Evolutionary conservation across 768 basidiomycete genomes (phyloP), one percentile per base, ranked within the genome.

Genomic region (Lactarius sanguifluus): DNA sequence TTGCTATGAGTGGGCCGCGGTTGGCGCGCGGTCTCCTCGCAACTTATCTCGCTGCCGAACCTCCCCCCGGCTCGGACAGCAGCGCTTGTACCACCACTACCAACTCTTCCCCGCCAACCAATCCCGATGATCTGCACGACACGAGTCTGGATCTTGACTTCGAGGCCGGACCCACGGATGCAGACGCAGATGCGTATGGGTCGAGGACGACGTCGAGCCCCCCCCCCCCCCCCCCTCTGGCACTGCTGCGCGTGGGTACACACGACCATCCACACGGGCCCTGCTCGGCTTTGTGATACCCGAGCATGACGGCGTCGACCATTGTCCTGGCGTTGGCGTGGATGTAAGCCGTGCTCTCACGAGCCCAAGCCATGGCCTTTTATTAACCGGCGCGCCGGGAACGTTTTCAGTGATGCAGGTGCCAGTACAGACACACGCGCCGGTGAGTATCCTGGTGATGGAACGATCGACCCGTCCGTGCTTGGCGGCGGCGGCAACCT

Each of bases 381-480:
- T 62, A 28, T 56, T 6, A 47, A 50, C 30, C 62, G 65, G 65
- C n/a, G 15, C 5, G 34, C 30, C 15, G 61, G 25, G 10, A 25
- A 41, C 2, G 38, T 62, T 13, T 3, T 55, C 13, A 8, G 61
- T 30, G 28, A 16, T 50, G 12, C 57, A 1, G 47, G 41, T 18
- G 15, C 41, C 18, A 41, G 41, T 54, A 38, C 34, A 7, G 30
- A 25, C 25, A 38, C 25, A 38, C 47, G 10, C 5, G 16, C 20
- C n/a, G 34, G 40, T 1, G 66, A 67, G 34, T 57, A 63, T 12
- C 28, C 32, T 9, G 69, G 69, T 1, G 60, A 68, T 4, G 66
- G 66, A 8, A 70, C 69, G 36, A 70, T 70, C 25, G 69, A 70
- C 43, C 67, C 69, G 1, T 61, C 69, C 4, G 36, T 68, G 8